Base-by-base conservation (phyloP, 2,329 filamentous ascomycete genomes). In the Incumbomyces lentus region DNA sequence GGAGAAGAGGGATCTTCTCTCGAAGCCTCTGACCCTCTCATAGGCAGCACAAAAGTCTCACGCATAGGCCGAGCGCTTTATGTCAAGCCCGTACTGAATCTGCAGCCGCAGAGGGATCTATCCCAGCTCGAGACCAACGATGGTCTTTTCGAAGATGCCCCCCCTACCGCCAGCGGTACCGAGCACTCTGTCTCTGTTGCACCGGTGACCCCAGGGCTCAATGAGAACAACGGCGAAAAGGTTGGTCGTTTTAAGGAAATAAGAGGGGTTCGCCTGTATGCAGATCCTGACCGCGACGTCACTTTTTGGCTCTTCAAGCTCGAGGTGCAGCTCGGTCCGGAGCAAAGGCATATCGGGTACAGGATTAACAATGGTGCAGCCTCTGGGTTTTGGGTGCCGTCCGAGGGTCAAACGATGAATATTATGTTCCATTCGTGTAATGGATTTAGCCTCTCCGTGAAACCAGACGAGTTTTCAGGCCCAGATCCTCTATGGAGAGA, bases 371-470 rank as follows among this genome's bases (percentile, higher is more conserved):
- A 82, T 39, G 90, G 92, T 0, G 89, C 90, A 5, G 79, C 86
- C 2, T 81, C 86, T 44, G 86, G 84, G 1, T 98, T 98, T 63
- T 98, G 92, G 90, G 87, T 98, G 1, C 92, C 93, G 4, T 84
- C 83, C 29, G 77, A 74, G 41, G 83, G 80, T 13, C 76, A 94
- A 62, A 78, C 84, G 2, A 98, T 98, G 92, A 95, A 96, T 67
- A 86, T 95, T 62, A 95, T 96, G 88, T 98, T 95, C 68, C 79
- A 96, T 68, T 95, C 85, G 62, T 95, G 92, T 70, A 98, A 98
- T 62, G 92, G 93, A 1, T 98, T 98, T 70, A 90, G 86, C 57
- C 64, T 83, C 43, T 83, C 78, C 47, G 84, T 85, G 18, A 81
- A 94, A 52, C 70, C 87, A 0, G 76, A 93, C 60, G 74, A 81